Conservation (phyloP, 306 rosid genomes). For the Quercus bicolor region DNA sequence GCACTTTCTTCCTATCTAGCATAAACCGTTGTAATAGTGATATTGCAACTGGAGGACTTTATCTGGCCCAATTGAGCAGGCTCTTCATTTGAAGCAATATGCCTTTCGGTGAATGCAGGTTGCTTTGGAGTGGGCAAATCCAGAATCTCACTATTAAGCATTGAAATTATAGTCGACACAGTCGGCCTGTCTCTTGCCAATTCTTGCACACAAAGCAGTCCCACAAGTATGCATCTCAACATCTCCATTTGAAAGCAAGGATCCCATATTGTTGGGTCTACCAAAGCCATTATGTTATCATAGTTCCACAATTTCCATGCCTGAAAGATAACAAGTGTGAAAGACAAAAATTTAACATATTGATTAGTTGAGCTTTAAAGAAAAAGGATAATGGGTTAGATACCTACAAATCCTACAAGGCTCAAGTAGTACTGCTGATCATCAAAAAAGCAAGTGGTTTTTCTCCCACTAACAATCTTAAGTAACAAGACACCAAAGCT, state of each 20-base stretch:
- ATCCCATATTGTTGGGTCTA: slow-evolving; percentile 23
- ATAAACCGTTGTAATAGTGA: no score
- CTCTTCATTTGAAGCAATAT: slow-evolving; percentile 14
- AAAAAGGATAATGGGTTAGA: neutral
- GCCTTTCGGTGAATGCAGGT: slow-evolving; percentile 31
- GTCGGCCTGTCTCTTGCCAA: slow-evolving; percentile 32
- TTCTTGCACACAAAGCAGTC: slow-evolving; percentile 41
- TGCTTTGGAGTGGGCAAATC: slow-evolving; percentile 39
- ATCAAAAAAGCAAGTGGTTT: slow-evolving; percentile 27
- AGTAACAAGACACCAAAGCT: slow-evolving; percentile 35
- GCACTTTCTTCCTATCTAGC: no score
- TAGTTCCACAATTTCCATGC: slow-evolving; percentile 44
- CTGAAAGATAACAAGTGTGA: slow-evolving; percentile 1
- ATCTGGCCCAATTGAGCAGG: neutral
- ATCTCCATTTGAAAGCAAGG: slow-evolving; percentile 21
- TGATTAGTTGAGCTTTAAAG: no score
- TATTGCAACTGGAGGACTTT: no score
- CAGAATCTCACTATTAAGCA: slow-evolving; percentile 38
- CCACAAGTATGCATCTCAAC: slow-evolving; percentile 38
- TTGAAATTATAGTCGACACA: slow-evolving; percentile 24
- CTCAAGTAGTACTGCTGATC: slow-evolving; percentile 17
- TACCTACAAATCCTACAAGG: slow-evolving; percentile 36
- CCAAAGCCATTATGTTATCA: slow-evolving; percentile 8
- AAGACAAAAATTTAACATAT: no score
- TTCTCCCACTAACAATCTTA: slow-evolving; percentile 32